Evolutionary conservation across 2,329 filamentous ascomycete species (phyloP).

Genomic region (Chrysoporthe deuterocubensis): DNA sequence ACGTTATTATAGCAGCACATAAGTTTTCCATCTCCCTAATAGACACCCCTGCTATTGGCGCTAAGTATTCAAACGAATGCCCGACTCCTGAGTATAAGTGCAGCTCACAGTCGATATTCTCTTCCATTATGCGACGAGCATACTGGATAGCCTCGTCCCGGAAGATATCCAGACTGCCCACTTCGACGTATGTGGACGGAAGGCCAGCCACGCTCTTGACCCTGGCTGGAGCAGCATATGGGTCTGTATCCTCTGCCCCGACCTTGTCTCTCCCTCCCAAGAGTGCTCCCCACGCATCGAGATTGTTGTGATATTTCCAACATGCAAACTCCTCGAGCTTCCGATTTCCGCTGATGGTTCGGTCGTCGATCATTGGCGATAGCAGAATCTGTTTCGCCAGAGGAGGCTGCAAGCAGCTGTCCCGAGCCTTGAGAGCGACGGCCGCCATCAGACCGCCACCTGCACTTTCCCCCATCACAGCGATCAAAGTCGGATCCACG

Average conservation of each 20-base stretch:
- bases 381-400: slow-evolving; percentile 41
- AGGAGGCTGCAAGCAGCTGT: slow-evolving; percentile 33
- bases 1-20: too few species aligned
- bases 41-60: too few species aligned
- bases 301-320: background rate
- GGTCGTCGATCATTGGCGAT: slow-evolving; percentile 45
- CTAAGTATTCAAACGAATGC: too few species aligned
- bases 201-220: background rate
- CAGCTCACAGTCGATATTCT: too few species aligned
- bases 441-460: background rate
- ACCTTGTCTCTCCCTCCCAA: background rate
- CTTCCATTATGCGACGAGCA: slow-evolving; percentile 10
- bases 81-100: too few species aligned
- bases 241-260: background rate
- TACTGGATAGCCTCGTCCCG: background rate
- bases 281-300: background rate
- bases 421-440: slow-evolving; percentile 36
- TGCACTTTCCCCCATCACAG: background rate
- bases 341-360: slow-evolving; percentile 27
- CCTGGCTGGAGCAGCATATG: background rate
- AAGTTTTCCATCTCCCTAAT: too few species aligned
- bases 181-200: background rate
- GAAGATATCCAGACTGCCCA: background rate
- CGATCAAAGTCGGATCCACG: background rate
- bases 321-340: too few species aligned